Evolutionary conservation across 1,284 basidiomycete genomes (phyloP).

Genomic region (Ceratobasidium papillatum): DNA sequence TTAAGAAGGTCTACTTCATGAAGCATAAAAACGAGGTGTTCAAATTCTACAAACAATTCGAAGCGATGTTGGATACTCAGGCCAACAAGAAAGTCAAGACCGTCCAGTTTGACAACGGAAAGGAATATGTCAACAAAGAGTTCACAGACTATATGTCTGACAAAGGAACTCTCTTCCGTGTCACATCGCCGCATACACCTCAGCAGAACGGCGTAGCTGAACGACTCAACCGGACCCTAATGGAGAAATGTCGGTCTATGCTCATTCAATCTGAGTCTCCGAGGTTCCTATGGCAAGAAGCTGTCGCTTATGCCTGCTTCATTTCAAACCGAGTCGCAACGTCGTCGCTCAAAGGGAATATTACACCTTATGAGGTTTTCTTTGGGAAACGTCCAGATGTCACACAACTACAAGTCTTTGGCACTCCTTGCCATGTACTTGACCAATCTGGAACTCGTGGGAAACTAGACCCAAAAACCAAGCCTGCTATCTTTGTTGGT

Average conservation of each 20-base stretch:
- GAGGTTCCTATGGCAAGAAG: slow-evolving; percentile 29
- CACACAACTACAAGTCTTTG: background rate
- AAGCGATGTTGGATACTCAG: background rate
- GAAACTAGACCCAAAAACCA: background rate
- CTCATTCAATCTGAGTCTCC: background rate
- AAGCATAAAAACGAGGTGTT: background rate
- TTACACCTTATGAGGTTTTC: background rate
- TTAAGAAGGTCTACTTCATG: background rate
- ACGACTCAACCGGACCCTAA: slow-evolving; percentile 46
- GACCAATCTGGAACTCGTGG: background rate
- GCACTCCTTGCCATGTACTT: background rate
- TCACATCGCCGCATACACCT: slow-evolving; percentile 46
- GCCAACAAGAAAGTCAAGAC: background rate
- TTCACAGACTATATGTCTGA: background rate
- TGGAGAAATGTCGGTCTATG: slow-evolving; percentile 1
- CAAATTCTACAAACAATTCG: background rate
- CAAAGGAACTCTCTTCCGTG: background rate
- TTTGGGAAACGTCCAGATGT: background rate
- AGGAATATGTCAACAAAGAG: background rate
- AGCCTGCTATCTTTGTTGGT: background rate
- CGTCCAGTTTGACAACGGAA: background rate
- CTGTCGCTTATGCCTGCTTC: background rate
- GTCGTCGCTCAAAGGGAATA: too few relatives aligned
- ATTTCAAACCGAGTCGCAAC: background rate
- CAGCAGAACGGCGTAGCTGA: slow-evolving; percentile 50